Evolutionary conservation across 2,329 filamentous ascomycete genomes (phyloP).

Genomic region (Exophiala viscosa): DNA sequence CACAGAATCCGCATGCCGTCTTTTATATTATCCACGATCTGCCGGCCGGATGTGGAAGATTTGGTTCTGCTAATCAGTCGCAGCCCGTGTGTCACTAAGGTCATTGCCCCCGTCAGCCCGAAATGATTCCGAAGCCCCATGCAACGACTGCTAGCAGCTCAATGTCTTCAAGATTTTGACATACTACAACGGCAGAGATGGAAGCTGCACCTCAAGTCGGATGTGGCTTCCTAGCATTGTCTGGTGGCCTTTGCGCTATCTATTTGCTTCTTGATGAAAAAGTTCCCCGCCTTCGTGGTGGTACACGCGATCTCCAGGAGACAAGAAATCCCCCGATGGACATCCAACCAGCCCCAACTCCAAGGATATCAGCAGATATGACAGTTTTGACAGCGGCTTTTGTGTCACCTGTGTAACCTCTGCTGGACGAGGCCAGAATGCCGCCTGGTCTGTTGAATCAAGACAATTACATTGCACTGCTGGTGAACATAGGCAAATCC

Average conservation of each 20-base stretch:
- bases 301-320: constrained; percentile 9
- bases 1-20: no score
- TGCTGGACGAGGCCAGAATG: not conserved
- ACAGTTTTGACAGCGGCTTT: constrained; percentile 27
- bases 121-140: not conserved
- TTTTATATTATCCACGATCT: no score
- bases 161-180: no score
- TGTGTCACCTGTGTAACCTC: constrained; percentile 4
- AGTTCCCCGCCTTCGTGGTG: not conserved
- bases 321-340: constrained; percentile 11
- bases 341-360: constrained; percentile 6
- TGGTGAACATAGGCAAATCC: no score
- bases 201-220: constrained; percentile 7
- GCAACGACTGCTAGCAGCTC: no score
- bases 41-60: no score
- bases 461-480: no score
- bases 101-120: constrained; percentile 5
- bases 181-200: not conserved
- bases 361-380: constrained; percentile 25
- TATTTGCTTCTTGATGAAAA: not conserved
- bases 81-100: constrained; percentile 1
- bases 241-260: not conserved
- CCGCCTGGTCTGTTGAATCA: not conserved
- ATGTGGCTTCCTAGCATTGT: constrained; percentile 4
- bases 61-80: not conserved